Base-by-base conservation (phyloP, 805 yeast species). In the Wickerhamiella sergipiensis region DNA sequence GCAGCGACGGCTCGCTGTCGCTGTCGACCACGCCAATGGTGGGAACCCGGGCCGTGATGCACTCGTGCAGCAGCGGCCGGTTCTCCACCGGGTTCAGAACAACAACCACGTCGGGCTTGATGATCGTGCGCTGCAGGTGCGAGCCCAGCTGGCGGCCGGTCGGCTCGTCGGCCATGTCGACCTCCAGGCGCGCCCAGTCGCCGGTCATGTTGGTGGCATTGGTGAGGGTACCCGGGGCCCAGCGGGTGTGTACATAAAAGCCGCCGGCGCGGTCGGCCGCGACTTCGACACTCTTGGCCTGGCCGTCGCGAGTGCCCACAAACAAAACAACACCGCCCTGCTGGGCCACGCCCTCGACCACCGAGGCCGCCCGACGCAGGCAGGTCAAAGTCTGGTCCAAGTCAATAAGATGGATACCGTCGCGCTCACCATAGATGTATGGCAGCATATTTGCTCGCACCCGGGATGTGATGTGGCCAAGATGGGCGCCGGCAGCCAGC, bases 201-300 rank as follows among this genome's bases (percentile, higher is more conserved):
- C 71, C 69, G 9, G 77, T 69, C 21, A 83, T 80, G 62, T 79
- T 84, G 29, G 80, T 72, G 50, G 86, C 79, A 68, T 92, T 92
- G 45, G 97, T 87, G 57, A 92, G 74, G 22, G 94, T 84, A 57
- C 98, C 98, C 1, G 97, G 96, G 53, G 85, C 78, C 98, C 98
- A 92, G 63, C 88, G 79, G 46, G 79, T 75, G 21, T 83, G 73
- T 19, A 92, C 89, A 62, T 83, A 88, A 67, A 79, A 87, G 15
- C 95, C 96, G 52, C 78, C 74, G 50, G 81, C 71, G 57, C 94
- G 76, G 45, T 72, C 69, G 1, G 97, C 95, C 10, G 95, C 95
- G 53, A 75, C 78, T 61, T 80, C 81, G 46, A 92, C 78, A 0
- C 87, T 75, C 50, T 83, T 74, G 54, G 78, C 77, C 61, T 85